Evolutionary conservation across 805 yeast genomes (phyloP).

Genomic region (Millerozyma miso): DNA sequence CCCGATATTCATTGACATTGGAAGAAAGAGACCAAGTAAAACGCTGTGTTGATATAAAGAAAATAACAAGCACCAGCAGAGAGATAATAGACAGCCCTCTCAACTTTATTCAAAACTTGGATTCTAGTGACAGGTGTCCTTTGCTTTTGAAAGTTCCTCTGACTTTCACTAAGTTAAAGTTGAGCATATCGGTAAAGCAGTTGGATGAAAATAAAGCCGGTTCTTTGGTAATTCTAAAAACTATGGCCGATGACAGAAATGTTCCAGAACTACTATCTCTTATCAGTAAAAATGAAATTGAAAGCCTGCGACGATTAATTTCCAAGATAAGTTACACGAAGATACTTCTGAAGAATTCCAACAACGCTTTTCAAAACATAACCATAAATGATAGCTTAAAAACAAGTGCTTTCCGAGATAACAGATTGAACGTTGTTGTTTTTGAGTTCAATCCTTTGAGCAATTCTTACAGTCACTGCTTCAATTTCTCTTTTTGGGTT

Average conservation of each 20-base stretch:
- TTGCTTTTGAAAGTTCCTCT: constrained; percentile 27
- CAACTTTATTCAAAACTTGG: constrained; percentile 23
- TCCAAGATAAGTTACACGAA: constrained; percentile 26
- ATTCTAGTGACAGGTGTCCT: constrained; percentile 17
- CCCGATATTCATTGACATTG: constrained; percentile 18
- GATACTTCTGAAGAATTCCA: constrained; percentile 20
- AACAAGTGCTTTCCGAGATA: constrained; percentile 9
- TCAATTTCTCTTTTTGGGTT: constrained; percentile 27
- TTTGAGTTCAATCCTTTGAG: constrained; percentile 20
- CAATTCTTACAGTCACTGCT: constrained; percentile 13
- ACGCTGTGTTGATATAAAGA: constrained; percentile 17
- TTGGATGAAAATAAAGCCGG: constrained; percentile 5
- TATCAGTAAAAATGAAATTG: constrained; percentile 6
- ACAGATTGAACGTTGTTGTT: constrained; percentile 18
- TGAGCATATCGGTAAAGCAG: constrained; percentile 23
- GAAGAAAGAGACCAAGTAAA: constrained; percentile 14
- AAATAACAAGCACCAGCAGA: constrained; percentile 13
- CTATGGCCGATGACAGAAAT: constrained; percentile 14
- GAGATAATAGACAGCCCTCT: constrained; percentile 12
- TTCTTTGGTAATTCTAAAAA: constrained; percentile 30
- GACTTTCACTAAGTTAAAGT: constrained; percentile 19
- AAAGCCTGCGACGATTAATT: constrained; percentile 15
- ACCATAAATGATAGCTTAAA: constrained; percentile 26
- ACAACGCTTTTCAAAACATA: constrained; percentile 16
- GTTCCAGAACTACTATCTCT: constrained; percentile 8